Evolutionary conservation across 129 eudicot species (phyloP).

Genomic region (Chrysanthemum seticuspe): DNA sequence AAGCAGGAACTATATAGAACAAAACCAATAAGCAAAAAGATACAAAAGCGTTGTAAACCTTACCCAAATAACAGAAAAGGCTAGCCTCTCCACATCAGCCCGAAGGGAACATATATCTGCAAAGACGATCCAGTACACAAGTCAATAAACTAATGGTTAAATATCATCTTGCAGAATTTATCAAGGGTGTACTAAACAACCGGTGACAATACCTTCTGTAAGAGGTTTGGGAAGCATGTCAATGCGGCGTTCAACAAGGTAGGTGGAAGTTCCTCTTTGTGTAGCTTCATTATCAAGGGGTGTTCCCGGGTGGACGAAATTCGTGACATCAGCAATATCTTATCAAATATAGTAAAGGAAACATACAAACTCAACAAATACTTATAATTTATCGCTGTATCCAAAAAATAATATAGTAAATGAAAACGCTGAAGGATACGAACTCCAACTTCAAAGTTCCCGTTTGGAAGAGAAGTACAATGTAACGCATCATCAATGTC

Average conservation of each 20-base stretch:
- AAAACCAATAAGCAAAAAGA: too few species aligned
- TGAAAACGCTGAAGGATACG: conserved; percentile 64
- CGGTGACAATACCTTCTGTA: conserved; percentile 69
- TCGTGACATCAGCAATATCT: conserved; percentile 99
- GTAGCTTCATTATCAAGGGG: conserved; percentile 94
- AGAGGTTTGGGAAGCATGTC: conserved; percentile 99
- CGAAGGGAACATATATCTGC: conserved; percentile 97
- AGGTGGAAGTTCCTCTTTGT: conserved; percentile 96
- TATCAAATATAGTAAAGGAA: conserved; percentile 44
- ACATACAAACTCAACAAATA: conserved; percentile 18
- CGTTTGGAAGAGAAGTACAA: conserved; percentile 82
- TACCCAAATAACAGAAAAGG: conserved; percentile 99
- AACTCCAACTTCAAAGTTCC: conserved; percentile 96
- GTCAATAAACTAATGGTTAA: conserved; percentile 20
- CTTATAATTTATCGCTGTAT: background rate
- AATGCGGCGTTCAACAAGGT: conserved; percentile 96
- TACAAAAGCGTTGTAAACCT: conserved; percentile 7
- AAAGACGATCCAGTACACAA: conserved; percentile 21
- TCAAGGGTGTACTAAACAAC: background rate
- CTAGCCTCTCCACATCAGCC: conserved; percentile 91
- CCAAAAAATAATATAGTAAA: background rate
- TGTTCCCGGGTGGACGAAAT: conserved; percentile 92
- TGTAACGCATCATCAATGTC: conserved; percentile 98
- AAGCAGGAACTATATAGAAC: too few species aligned
- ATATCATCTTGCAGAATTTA: conserved; percentile 6